A percentile compares a stretch with the other conserved stretches of the same genome.
phyloP scores from a whole-genome alignment of 208 protist genomes.

The Crithidia bombi region DNA sequence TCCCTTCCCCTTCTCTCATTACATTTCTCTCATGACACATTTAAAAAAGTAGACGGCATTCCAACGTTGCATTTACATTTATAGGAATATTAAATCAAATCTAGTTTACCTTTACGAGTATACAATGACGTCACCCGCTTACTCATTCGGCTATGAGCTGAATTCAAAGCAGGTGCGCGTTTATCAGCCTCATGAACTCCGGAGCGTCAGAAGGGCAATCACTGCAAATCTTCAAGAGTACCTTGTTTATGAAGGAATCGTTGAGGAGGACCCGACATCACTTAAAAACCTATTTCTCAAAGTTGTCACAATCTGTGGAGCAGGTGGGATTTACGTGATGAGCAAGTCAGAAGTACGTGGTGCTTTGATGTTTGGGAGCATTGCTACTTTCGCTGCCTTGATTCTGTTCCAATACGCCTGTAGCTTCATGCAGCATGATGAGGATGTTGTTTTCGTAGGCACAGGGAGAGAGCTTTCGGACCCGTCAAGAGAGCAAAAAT shows the following conservation, averaged over 20 bases:
- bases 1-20: not conserved
- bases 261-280: conserved; percentile 37
- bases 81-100: not conserved
- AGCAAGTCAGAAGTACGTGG: conserved; percentile 15
- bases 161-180: conserved; percentile 62
- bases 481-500: conserved; percentile 11
- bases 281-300: conserved; percentile 28
- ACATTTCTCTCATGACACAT: not conserved
- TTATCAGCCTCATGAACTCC: conserved; percentile 53
- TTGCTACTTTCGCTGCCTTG: conserved; percentile 21
- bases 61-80: not conserved
- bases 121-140: conserved; percentile 20
- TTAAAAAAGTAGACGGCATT: not conserved
- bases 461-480: conserved; percentile 13
- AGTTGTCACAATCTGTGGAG: conserved; percentile 12
- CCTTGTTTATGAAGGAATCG: conserved; percentile 41
- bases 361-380: not conserved
- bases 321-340: conserved; percentile 18
- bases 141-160: conserved; percentile 76
- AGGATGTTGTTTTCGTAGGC: conserved; percentile 35
- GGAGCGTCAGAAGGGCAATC: conserved; percentile 46
- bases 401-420: conserved; percentile 22
- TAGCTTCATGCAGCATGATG: conserved; percentile 20
- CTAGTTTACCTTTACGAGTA: not conserved
- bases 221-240: conserved; percentile 62